Evolutionary conservation across 257 asterid genomes (phyloP), one percentile per base, ranked within the genome.

Genomic region (Dorcoceras hygrometricum): DNA sequence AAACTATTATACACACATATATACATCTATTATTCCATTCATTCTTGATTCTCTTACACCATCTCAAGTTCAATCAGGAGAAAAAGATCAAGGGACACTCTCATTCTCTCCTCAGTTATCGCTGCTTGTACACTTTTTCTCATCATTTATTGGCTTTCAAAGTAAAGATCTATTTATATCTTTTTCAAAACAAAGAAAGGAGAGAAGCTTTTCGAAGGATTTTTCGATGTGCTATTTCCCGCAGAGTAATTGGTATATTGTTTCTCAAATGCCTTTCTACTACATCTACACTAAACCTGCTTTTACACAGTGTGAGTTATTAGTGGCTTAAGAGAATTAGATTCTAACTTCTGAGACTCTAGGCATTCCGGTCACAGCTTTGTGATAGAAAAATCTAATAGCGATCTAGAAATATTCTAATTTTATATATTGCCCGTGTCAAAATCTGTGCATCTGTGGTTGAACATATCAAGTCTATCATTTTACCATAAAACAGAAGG

Each of bases 41-140:
- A 22, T 57, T 59, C 50, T 51, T 19, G 65, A 64, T 53, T 54
- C 26, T 64, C 39, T 63, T 31, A 76, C 62, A 61, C 64, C 57
- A 58, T 66, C 61, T 26, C 89, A 94, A 98, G 98, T 76, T 85
- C 99, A 59, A 89, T 94, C 79, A 82, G 83, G 76, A 85, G 92
- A 76, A 94, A 87, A 82, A 66, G 73, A 76, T 94, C 98, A 54
- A 89, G 96, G 65, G 99, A 94, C 69, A 90, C 96, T 25, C 96
- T 94, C 78, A 94, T 94, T 76, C 84, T 94, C 55, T 83, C 97
- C 4, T 93, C 96, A 22, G 99, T 94, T 36, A 94, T 94, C 57
- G 97, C 99, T 76, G 96, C 98, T 26, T 94, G 99, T 85, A 90
- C 96, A 63, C 83, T 90, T 68, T 94, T 94, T 79, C 93, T 94